Evolutionary conservation across 805 yeast genomes (phyloP).

Genomic region (Lipomyces orientalis): DNA sequence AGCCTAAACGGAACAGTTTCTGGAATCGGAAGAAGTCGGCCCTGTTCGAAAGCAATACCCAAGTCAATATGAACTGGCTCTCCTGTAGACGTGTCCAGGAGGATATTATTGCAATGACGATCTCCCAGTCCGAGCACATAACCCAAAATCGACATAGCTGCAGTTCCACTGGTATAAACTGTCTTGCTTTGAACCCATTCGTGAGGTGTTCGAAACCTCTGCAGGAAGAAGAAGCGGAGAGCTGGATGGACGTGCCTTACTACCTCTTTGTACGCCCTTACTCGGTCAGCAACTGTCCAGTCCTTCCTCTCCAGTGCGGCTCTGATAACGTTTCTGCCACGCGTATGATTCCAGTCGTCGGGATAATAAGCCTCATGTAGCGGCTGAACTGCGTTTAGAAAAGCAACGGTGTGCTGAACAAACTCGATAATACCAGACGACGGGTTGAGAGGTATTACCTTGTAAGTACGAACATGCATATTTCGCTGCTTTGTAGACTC

Average conservation of each 20-base stretch:
- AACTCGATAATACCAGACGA: constrained; percentile 88
- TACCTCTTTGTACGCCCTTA: constrained; percentile 55
- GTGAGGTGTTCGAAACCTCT: constrained; percentile 67
- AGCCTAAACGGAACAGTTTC: constrained; percentile 93
- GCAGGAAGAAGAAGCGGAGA: constrained; percentile 71
- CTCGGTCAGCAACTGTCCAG: constrained; percentile 41
- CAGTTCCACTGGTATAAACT: constrained; percentile 75
- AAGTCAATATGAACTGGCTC: constrained; percentile 95
- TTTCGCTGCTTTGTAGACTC: constrained; percentile 61
- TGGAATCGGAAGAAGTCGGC: constrained; percentile 80
- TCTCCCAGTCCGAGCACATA: constrained; percentile 92
- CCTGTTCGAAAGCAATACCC: constrained; percentile 97
- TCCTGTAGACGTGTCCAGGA: constrained; percentile 80
- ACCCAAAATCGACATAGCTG: constrained; percentile 86
- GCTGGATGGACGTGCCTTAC: constrained; percentile 64
- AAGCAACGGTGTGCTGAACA: constrained; percentile 75
- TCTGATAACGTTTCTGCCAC: constrained; percentile 71
- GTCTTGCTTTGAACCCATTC: constrained; percentile 74
- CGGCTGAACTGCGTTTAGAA: constrained; percentile 69
- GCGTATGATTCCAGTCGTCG: constrained; percentile 56
- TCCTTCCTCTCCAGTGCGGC: constrained; percentile 53
- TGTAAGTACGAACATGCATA: constrained; percentile 77
- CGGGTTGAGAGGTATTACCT: constrained; percentile 88
- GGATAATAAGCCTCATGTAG: constrained; percentile 56
- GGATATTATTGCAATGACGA: constrained; percentile 87